Evolutionary conservation across 2,329 filamentous ascomycete genomes (phyloP), one percentile per base, ranked within the genome.

Genomic region (Scedosporium apiospermum): DNA sequence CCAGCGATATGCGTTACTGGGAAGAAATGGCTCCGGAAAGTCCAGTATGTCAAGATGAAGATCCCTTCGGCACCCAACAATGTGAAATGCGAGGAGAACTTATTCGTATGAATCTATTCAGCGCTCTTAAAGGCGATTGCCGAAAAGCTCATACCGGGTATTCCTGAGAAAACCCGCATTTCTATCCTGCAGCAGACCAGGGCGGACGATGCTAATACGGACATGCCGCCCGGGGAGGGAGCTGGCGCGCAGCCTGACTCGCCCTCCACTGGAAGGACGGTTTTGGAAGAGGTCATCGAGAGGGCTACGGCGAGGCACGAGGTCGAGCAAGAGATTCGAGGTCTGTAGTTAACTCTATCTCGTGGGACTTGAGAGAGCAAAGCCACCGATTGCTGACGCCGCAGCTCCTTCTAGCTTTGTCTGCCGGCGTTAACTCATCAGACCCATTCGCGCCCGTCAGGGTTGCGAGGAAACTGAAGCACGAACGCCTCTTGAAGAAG

Each of bases 11-110:
- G 90, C 90, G 0, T 77, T 96, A 1, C 79, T 93, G 21, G 91
- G 91, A 0, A 82, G 89, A 6, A 96, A 96, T 73, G 91, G 91
- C 0, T 88, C 87, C 1, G 91, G 91, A 5, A 96, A 96, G 71
- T 93, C 89, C 3, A 93, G 86, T 88, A 73, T 72, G 80, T 69
- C 14, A n/a, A 58, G 27, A 18, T 6, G 14, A 38, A 3, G 27
- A 41, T 57, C 51, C 51, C 23, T 18, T n/a, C n/a, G 6, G 16
- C 18, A 5, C 3, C 57, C 26, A 41, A n/a, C 27, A 49, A 30
- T 10, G 5, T 4, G 44, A 23, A 38, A 21, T 9, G 6, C 34
- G 10, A 6, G 30, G 14, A 5, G 14, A 21, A 21, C 59, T 61
- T 53, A 61, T n/a, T 51, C 44, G 10, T 5, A 12, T 14, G 18